Base-by-base conservation (phyloP, 345 rosid species). In the Theobroma cacao region DNA sequence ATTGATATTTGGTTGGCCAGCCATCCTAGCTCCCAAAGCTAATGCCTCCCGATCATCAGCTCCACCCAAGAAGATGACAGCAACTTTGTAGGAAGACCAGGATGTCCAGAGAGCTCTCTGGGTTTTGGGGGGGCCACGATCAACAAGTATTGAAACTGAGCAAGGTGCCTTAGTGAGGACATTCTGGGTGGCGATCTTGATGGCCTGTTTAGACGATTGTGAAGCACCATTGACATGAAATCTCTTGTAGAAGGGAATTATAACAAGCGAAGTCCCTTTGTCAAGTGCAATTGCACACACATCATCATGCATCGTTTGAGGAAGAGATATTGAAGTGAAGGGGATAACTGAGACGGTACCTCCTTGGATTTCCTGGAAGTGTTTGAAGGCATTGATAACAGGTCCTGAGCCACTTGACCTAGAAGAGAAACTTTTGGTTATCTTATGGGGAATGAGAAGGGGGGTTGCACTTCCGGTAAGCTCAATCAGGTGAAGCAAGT, bases 401-500 rank as follows among this genome's bases (percentile, higher is more conserved):
- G 92, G 98, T 50, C 91, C 97, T 3, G 97, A 92, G 75, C 90
- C 78, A 72, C 93, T 90, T 36, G 89, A 20, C 43, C 24, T 31
- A 1, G 30, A 28, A 38, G 52, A 43, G 0, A 92, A 87, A 22
- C 88, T 78, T 20, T 18, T 76, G 31, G 40, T 50, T 14, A 91
- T 90, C 80, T 87, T 91, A 56, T 96, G 98, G 5, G 90, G 90
- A 38, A 92, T 96, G 47, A 96, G 83, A 92, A 96, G 90, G 17
- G 99, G 97, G 1, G 97, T 90, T 31, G 98, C 97, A 2, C 94
- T 87, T 1, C 98, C 99, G 0, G 94, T 91, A 74, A 96, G 97
- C 83, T 96, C 97, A 22, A 96, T 94, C 11, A 94, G 89, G 80
- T 94, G 97, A 74, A 96, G 95, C 79, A 94, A 91, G 22, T 88